These are phyloP conservation scores for Bjerkandera adusta DNA, from an alignment of 1,284 basidiomycete genomes.

Conservation along the genomic window DNA sequence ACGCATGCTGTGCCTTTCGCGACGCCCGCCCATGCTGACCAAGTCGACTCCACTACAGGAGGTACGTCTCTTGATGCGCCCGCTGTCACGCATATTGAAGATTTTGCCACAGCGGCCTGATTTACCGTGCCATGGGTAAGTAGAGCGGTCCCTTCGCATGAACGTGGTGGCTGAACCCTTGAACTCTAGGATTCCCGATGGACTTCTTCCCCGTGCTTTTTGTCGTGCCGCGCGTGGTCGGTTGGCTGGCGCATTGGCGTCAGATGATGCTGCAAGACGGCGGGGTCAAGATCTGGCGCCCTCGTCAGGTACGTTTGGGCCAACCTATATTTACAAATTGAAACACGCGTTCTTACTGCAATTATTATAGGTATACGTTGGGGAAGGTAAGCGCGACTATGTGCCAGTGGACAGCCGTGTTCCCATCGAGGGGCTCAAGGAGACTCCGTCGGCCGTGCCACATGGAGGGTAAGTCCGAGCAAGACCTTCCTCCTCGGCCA, in stretches of 20 bases:
- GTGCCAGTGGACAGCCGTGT: conserved; percentile 60
- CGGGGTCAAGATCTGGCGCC: conserved; percentile 90
- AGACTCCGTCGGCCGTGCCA: conserved; percentile 62
- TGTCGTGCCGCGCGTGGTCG: conserved; percentile 85
- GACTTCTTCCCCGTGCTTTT: conserved; percentile 92
- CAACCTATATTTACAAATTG: background rate
- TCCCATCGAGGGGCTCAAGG: conserved; percentile 47
- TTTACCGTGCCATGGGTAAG: conserved; percentile 86
- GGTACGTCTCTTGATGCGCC: conserved; percentile 35
- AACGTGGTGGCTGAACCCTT: background rate
- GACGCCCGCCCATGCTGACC: background rate
- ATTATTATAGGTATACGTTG: conserved; percentile 65
- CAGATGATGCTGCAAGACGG: conserved; percentile 89
- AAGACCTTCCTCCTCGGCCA: background rate
- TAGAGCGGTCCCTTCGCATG: background rate
- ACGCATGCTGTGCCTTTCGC: conserved; percentile 24
- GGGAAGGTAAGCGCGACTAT: conserved; percentile 69
- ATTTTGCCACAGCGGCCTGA: conserved; percentile 71
- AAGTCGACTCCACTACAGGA: conserved; percentile 35
- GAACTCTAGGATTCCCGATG: conserved; percentile 69
- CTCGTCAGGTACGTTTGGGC: conserved; percentile 59
- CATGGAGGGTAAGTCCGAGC: conserved; percentile 69
- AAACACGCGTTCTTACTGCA: conserved; percentile 7
- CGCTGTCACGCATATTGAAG: too few species aligned
- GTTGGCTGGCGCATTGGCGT: conserved; percentile 88